Percentiles rank a stretch among this genome's conserved stretches.
Conservation (phyloP, 2,329 filamentous ascomycete species). For the Pseudonectria foliicola region DNA sequence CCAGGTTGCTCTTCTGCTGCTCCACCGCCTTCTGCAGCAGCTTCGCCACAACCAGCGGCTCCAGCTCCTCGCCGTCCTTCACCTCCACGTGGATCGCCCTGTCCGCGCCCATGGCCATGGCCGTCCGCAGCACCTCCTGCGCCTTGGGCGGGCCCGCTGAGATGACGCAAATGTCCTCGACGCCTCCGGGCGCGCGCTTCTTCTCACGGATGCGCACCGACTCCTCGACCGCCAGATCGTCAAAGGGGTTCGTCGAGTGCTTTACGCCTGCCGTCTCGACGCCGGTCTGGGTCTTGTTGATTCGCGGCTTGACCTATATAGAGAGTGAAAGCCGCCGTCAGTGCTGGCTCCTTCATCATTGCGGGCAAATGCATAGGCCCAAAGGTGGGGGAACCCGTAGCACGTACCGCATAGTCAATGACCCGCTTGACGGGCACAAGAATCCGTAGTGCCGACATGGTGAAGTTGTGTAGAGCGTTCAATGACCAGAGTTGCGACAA, state of each 20-base stretch:
- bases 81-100: constrained; percentile 81
- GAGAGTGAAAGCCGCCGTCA: constrained; percentile 5
- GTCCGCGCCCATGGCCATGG: constrained; percentile 98
- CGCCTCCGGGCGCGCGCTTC: constrained; percentile 62
- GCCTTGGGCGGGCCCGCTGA: constrained; percentile 83
- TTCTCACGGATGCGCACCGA: constrained; percentile 90
- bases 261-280: constrained; percentile 92
- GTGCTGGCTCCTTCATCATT: constrained; percentile 5
- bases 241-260: constrained; percentile 98
- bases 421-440: constrained; percentile 78
- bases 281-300: constrained; percentile 69
- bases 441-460: constrained; percentile 63
- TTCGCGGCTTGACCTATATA: constrained; percentile 58
- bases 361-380: no score
- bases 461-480: constrained; percentile 22
- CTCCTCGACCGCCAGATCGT: constrained; percentile 96
- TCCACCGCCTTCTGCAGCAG: constrained; percentile 73
- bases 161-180: constrained; percentile 88
- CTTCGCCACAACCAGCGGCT: constrained; percentile 91
- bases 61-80: constrained; percentile 67
- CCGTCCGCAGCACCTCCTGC: constrained; percentile 82
- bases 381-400: no score
- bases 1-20: constrained; percentile 81
- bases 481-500: constrained; percentile 13
- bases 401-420: constrained; percentile 73